Conservation (phyloP, 768 basidiomycete genomes). For the Neoboletus brunneissimus region DNA sequence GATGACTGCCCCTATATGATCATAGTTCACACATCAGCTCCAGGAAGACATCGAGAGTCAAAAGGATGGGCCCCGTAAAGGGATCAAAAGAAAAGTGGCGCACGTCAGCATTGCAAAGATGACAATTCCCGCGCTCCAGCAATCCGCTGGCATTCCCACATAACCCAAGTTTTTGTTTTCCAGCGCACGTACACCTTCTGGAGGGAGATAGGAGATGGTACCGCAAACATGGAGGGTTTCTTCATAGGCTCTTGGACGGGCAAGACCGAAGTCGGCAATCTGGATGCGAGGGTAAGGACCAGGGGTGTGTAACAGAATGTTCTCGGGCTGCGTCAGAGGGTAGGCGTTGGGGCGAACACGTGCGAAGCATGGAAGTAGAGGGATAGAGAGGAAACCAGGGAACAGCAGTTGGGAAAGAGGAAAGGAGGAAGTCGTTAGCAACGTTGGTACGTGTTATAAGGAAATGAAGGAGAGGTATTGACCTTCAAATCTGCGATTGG, state of each 20-base stretch:
- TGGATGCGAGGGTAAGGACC: slow-evolving; percentile 82
- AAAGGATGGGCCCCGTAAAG: background rate
- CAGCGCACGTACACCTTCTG: slow-evolving; percentile 78
- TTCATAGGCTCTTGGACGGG: slow-evolving; percentile 73
- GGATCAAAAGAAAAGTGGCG: slow-evolving; percentile 29
- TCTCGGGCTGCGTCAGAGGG: slow-evolving; percentile 60
- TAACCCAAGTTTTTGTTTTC: slow-evolving; percentile 74
- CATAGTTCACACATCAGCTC: slow-evolving; percentile 8
- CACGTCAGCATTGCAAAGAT: slow-evolving; percentile 83
- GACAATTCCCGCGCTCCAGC: slow-evolving; percentile 84
- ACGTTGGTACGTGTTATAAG: background rate
- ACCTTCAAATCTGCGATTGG: slow-evolving; percentile 62
- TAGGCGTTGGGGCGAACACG: background rate
- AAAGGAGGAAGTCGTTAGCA: background rate
- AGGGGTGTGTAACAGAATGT: slow-evolving; percentile 74
- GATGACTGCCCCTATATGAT: slow-evolving; percentile 61
- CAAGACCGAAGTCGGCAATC: slow-evolving; percentile 86
- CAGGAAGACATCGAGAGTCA: background rate
- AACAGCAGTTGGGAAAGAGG: background rate
- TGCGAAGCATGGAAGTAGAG: background rate
- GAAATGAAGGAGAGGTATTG: slow-evolving; percentile 3
- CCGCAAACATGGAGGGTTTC: slow-evolving; percentile 85
- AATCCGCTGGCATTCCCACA: slow-evolving; percentile 82
- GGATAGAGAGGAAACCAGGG: background rate
- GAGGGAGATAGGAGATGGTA: slow-evolving; percentile 83